Conservation (phyloP, 2,329 filamentous ascomycete species). For the Fusarium camptoceras region DNA sequence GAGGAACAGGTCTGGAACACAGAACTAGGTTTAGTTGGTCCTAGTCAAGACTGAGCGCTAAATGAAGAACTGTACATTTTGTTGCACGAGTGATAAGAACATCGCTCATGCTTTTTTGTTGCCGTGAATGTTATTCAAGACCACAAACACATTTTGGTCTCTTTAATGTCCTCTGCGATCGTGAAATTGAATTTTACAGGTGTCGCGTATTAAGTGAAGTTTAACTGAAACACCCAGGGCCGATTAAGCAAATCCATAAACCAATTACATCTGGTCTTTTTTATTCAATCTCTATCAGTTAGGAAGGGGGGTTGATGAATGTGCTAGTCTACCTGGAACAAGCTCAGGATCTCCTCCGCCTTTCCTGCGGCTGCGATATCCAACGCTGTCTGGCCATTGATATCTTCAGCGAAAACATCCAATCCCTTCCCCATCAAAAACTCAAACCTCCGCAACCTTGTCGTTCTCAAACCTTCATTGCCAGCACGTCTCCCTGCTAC, state of each 20-base stretch:
- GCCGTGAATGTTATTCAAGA: no score
- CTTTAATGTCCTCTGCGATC: no score
- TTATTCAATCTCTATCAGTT: no score
- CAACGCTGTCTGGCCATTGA: neutral
- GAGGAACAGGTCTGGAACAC: neutral
- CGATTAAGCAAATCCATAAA: no score
- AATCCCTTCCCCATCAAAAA: neutral
- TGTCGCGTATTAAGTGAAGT: no score
- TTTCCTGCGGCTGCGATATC: neutral
- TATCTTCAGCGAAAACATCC: neutral
- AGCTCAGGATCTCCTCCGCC: neutral
- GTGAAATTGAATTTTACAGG: no score
- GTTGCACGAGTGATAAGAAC: no score
- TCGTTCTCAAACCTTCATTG: neutral
- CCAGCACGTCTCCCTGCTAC: neutral
- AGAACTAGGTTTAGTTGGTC: neutral
- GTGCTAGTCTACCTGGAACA: neutral
- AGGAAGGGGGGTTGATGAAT: accelerated
- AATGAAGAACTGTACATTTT: no score
- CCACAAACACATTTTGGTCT: no score
- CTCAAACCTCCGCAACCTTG: neutral
- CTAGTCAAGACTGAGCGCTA: neutral
- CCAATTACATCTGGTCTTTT: no score
- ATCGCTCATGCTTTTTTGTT: no score
- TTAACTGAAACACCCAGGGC: no score